Base-by-base conservation (phyloP, 2,329 filamentous ascomycete species). In the Rhynchosporium secalis region DNA sequence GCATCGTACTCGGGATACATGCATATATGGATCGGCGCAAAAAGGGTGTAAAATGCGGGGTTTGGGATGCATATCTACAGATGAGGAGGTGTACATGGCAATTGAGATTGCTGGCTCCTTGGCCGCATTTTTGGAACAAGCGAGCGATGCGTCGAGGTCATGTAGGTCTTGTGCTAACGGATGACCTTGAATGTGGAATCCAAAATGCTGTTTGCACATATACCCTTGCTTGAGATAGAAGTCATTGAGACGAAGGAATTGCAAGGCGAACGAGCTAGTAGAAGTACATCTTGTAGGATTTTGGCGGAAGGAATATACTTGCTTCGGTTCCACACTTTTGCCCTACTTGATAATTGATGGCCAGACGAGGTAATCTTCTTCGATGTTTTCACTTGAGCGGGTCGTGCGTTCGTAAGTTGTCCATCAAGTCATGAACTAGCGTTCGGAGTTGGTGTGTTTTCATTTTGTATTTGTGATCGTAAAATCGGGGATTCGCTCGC, bases 31-130 rank as follows among this genome's bases (percentile, higher is more conserved):
- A 41, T 28, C 7, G 51, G 51, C n/a, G 51, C 36, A 54, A 40
- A 28, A 1, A 38, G 8, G n/a, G 36, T 29, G 5, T n/a, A 29
- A 13, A 26, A 36, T 36, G 33, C 33, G 33, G 6, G 10, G 38
- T 29, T 41, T 13, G 51, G 51, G 10, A 29, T 54, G 36, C 36
- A 41, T 54, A 54, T 15, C n/a, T 54, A 54, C 28, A 33, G 51
- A 29, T 29, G 49, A n/a, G 36, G 20, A 36, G 20, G 47, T 31
- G 51, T 54, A 54, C 40, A 40, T 41, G 33, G n/a, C 40, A 54
- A 41, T 40, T 41, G 6, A 40, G 40, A 54, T 54, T 20, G 36
- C 51, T 54, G 9, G 28, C 20, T 48, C 26, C 3, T 48, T 48
- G 26, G 46, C n/a, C 3, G 33, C 33, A 20, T 46, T 20, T 15